These are phyloP conservation scores for Phytophthora sansomeana DNA, from an alignment of 352 stramenopile genomes.

Conservation along the genomic window DNA sequence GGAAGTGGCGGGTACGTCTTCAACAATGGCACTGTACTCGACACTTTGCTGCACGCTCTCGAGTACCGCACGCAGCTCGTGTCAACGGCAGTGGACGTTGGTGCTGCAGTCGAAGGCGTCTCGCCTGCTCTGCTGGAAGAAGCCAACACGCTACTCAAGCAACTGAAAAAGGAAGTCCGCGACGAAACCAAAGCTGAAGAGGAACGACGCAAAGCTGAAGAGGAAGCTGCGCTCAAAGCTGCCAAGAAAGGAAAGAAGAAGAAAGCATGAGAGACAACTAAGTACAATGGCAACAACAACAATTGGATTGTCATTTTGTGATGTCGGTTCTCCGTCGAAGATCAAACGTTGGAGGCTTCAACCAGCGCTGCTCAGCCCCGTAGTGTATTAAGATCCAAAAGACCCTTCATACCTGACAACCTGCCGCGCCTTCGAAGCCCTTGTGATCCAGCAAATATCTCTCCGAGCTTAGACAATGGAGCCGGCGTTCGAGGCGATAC, in stretches of 20 bases:
- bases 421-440: neutral
- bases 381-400: neutral
- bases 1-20: conserved; percentile 55
- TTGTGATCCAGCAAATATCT: neutral
- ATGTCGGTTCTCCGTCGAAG: conserved; percentile 31
- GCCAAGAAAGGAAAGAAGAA: conserved; percentile 88
- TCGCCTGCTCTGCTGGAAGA: conserved; percentile 68
- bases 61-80: conserved; percentile 67
- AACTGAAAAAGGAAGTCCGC: conserved; percentile 85
- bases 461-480: conserved; percentile 97
- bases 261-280: conserved; percentile 50
- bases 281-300: conserved; percentile 38
- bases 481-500: conserved; percentile 99
- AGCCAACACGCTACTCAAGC: conserved; percentile 61
- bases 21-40: conserved; percentile 47
- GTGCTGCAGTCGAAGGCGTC: conserved; percentile 56
- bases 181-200: conserved; percentile 83
- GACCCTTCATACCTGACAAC: neutral
- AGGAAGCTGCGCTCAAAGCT: conserved; percentile 77
- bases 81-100: conserved; percentile 59
- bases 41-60: conserved; percentile 74
- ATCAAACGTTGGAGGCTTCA: conserved; percentile 10
- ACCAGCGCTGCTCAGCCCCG: neutral
- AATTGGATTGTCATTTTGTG: conserved; percentile 45
- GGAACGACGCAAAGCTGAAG: conserved; percentile 71